Percentiles rank a stretch among this genome's conserved stretches.
phyloP scores from a whole-genome alignment of 2,329 filamentous ascomycete species.

The Verticillium albo-atrum region DNA sequence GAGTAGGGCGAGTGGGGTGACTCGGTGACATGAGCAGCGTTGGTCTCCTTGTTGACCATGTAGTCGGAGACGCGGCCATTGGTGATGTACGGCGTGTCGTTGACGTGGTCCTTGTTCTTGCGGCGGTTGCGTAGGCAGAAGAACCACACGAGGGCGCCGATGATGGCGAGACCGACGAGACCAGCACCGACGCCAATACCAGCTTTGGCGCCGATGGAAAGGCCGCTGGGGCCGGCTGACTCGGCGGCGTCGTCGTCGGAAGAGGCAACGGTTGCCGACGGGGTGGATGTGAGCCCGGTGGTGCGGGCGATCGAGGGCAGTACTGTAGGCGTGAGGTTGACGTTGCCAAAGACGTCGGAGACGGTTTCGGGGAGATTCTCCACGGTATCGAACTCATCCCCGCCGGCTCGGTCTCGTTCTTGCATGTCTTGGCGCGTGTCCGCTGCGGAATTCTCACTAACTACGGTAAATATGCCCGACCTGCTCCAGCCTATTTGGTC shows the following conservation, averaged over 20 bases:
- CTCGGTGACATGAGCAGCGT: slow-evolving; percentile 27
- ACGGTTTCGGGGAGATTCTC: neutral
- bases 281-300: neutral
- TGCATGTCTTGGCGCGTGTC: neutral
- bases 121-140: slow-evolving; percentile 29
- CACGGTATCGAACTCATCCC: neutral
- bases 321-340: neutral
- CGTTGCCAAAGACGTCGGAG: neutral
- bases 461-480: neutral
- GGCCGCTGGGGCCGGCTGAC: slow-evolving; percentile 1
- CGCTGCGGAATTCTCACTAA: neutral
- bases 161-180: slow-evolving; percentile 31
- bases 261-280: neutral
- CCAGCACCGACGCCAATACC: slow-evolving; percentile 41
- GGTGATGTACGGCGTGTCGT: slow-evolving; percentile 20
- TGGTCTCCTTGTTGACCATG: slow-evolving; percentile 42
- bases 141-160: slow-evolving; percentile 36
- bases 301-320: neutral
- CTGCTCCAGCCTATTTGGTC: neutral
- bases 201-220: slow-evolving; percentile 38
- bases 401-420: neutral
- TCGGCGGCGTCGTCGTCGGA: neutral
- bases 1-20: slow-evolving; percentile 39
- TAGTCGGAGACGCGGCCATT: slow-evolving; percentile 27
- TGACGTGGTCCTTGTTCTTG: slow-evolving; percentile 16